These are phyloP conservation scores for Zymoseptoria tritici DNA, from an alignment of 2,329 filamentous ascomycete species.

Conservation along the genomic window DNA sequence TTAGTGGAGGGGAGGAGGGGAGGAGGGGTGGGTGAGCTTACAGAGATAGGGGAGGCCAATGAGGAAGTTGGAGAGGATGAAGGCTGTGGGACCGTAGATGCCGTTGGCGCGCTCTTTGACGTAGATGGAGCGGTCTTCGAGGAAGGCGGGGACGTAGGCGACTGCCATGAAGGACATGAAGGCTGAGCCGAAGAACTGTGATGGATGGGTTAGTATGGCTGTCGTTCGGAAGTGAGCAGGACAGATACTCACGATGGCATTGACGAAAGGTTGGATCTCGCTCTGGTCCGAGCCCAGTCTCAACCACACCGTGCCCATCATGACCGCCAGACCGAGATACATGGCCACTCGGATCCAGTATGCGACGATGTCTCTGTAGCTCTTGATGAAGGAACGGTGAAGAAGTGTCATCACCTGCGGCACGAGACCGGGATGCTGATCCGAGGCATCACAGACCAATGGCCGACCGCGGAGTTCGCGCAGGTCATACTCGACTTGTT, in stretches of 20 bases:
- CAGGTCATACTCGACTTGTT: conserved; percentile 9
- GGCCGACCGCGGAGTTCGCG: conserved; percentile 6
- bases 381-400: conserved; percentile 73
- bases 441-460: background rate
- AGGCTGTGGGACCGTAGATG: conserved; percentile 65
- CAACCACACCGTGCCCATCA: conserved; percentile 86
- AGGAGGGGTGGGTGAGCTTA: background rate
- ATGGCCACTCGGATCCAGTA: conserved; percentile 74
- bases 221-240: background rate
- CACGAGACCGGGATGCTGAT: background rate
- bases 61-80: conserved; percentile 72
- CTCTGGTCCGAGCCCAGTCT: conserved; percentile 58
- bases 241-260: conserved; percentile 50
- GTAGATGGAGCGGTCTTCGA: conserved; percentile 68
- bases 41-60: conserved; percentile 73
- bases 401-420: conserved; percentile 49
- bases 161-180: conserved; percentile 53
- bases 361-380: conserved; percentile 69
- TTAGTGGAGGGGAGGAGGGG: background rate
- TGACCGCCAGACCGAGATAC: conserved; percentile 68
- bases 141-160: conserved; percentile 75
- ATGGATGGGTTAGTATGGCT: conserved; percentile 1
- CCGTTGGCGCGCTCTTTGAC: conserved; percentile 75
- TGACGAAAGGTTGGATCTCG: conserved; percentile 70
- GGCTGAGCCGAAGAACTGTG: conserved; percentile 42